These are phyloP conservation scores for Ogataea paradorogensis DNA, from an alignment of 805 yeast genomes.

Conservation along the genomic window DNA sequence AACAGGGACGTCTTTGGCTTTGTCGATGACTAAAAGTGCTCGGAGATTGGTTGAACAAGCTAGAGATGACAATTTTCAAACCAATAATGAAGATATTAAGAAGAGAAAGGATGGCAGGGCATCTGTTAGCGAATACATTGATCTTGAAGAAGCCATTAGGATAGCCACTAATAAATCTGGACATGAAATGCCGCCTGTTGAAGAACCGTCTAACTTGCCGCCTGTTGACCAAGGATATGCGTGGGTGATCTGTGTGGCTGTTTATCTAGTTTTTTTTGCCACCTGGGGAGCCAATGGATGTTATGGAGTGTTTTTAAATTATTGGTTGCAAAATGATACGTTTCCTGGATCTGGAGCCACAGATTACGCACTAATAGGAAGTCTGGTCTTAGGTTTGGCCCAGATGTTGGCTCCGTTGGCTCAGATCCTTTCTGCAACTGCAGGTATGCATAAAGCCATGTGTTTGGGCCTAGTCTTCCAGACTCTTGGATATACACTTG, in stretches of 20 bases:
- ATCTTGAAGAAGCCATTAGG: slow-evolving; percentile 26
- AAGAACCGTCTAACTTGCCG: slow-evolving; percentile 18
- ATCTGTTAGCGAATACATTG: slow-evolving; percentile 21
- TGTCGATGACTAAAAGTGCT: background rate
- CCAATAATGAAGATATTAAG: background rate
- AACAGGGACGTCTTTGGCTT: slow-evolving; percentile 4
- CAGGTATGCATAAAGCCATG: slow-evolving; percentile 25
- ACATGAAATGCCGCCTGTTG: background rate
- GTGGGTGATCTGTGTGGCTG: slow-evolving; percentile 47
- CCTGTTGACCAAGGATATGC: slow-evolving; percentile 59
- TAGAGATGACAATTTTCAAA: slow-evolving; percentile 23
- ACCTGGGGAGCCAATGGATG: slow-evolving; percentile 70
- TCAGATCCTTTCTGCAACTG: slow-evolving; percentile 19
- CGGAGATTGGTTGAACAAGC: slow-evolving; percentile 6
- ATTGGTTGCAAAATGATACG: slow-evolving; percentile 45
- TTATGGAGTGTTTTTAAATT: slow-evolving; percentile 58
- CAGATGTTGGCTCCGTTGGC: slow-evolving; percentile 26
- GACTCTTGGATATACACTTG: slow-evolving; percentile 46
- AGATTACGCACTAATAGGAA: slow-evolving; percentile 64
- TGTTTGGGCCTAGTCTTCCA: slow-evolving; percentile 42
- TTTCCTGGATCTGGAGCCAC: slow-evolving; percentile 51
- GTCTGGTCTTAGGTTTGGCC: slow-evolving; percentile 32
- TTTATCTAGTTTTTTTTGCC: slow-evolving; percentile 44
- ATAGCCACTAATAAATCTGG: slow-evolving; percentile 21
- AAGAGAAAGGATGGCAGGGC: slow-evolving; percentile 12